Evolutionary conservation across 345 rosid species (phyloP), one percentile per base, ranked within the genome.

Genomic region (Linum trigynum): DNA sequence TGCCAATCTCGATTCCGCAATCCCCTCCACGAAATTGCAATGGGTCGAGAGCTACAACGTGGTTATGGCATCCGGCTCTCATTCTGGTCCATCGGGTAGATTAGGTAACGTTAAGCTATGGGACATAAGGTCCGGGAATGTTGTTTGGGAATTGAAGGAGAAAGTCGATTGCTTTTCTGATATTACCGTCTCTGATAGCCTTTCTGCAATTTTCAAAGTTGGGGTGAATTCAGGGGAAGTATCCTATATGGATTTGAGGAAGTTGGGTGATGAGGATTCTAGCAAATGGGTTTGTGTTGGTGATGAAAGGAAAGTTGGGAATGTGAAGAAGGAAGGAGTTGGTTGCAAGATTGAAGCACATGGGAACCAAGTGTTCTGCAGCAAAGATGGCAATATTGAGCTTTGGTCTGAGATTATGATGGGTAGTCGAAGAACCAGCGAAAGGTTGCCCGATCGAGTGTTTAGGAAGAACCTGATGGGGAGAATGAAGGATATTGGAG

Each of bases 31-130:
- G 3, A 91, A 88, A 74, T 60, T 94, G 81, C 80, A 71, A 61
- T 91, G 99, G 97, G 75, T 87, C 65, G 73, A 83, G 57, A 71
- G 87, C 57, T 79, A 70, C 43, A 77, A 77, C 45, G 61, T 94
- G 73, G 42, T 91, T 61, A 83, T 94, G 95, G 91, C 91, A 45
- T 75, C 97, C 14, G 99, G 99, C 38, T 91, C 97, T 38, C 97
- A 94, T 40, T 75, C 86, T 7, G 89, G 96, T n/a, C 88, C 87
- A 0, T 85, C 96, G 0, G 97, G 97, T 55, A 83, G 87, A 9
- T 39, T 67, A 3, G 99, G 97, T 50, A 83, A 82, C 38, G 78
- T 88, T 10, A 80, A 71, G 70, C 78, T 94, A 48, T 94, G 95
- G 96, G 99, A 94, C 60, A 61, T 91, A 56, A 84, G 99, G 66